Evolutionary conservation across 2,329 filamentous ascomycete genomes (phyloP).

Genomic region (Pseudopithomyces maydicus): DNA sequence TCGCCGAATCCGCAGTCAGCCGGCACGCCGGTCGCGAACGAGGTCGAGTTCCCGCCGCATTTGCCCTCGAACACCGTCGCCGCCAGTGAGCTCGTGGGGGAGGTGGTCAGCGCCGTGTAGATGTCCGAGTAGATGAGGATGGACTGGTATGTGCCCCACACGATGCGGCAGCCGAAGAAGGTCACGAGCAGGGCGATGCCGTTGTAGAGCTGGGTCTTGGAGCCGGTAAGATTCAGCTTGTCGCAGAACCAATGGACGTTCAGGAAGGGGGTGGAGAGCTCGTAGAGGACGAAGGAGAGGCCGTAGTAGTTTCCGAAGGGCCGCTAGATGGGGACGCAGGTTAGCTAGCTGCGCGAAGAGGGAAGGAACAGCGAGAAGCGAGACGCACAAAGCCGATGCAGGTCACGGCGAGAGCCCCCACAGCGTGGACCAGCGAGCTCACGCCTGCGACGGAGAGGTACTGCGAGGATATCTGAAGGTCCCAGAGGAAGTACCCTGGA

Average conservation of each 20-base stretch:
- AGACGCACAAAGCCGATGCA: constrained; percentile 75
- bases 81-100: constrained; percentile 18
- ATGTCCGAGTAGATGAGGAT: constrained; percentile 69
- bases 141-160: constrained; percentile 78
- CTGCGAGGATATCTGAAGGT: constrained; percentile 70
- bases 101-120: constrained; percentile 52
- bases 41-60: constrained; percentile 53
- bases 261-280: constrained; percentile 81
- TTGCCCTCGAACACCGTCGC: constrained; percentile 43
- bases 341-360: constrained; percentile 12
- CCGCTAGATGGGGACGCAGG: constrained; percentile 61
- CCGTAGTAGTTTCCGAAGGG: constrained; percentile 86
- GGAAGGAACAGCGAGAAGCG: background rate
- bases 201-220: constrained; percentile 75
- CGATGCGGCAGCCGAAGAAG: constrained; percentile 76
- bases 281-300: constrained; percentile 81
- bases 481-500: constrained; percentile 76
- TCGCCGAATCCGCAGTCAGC: constrained; percentile 30
- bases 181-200: constrained; percentile 71
- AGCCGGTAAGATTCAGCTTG: constrained; percentile 79
- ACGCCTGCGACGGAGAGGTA: constrained; percentile 73
- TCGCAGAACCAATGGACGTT: constrained; percentile 93
- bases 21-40: constrained; percentile 16
- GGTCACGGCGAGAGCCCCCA: constrained; percentile 74
- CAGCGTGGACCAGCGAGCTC: constrained; percentile 76